A percentile compares a stretch with the other conserved stretches of the same genome.
These are phyloP conservation scores for Fagopyrum esculentum DNA, from an alignment of 148 eudicot genomes.

Conservation along the genomic window DNA sequence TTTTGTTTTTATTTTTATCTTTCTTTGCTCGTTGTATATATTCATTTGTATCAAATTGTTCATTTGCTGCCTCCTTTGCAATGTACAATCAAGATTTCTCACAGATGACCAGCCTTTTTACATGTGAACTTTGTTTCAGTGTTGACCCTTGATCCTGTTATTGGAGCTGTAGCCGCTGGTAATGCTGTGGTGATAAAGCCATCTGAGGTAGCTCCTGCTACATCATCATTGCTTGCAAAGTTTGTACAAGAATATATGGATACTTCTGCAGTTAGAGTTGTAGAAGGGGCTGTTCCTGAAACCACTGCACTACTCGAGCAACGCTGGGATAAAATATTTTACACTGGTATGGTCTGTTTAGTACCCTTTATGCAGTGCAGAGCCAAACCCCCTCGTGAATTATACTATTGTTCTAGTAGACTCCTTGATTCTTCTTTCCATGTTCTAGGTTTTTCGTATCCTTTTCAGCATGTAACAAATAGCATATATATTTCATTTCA, in stretches of 20 bases:
- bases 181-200: conserved; percentile 61
- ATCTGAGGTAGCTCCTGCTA: conserved; percentile 62
- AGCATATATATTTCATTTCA: background rate
- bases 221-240: conserved; percentile 45
- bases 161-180: conserved; percentile 74
- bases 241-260: conserved; percentile 39
- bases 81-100: background rate
- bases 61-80: background rate
- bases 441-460: background rate
- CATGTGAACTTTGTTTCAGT: conserved; percentile 24
- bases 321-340: conserved; percentile 63
- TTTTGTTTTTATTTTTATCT: background rate
- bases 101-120: background rate
- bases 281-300: conserved; percentile 58
- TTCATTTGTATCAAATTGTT: background rate
- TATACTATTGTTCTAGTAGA: background rate
- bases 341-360: conserved; percentile 36
- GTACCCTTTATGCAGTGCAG: background rate
- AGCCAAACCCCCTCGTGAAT: background rate
- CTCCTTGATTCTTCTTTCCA: background rate
- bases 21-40: background rate
- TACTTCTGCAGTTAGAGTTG: conserved; percentile 40
- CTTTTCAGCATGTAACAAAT: background rate
- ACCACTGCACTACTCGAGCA: conserved; percentile 42
- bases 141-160: conserved; percentile 53